phyloP scores from a whole-genome alignment of 495 filamentous ascomycete species.

The Aspergillus kassunensis region DNA sequence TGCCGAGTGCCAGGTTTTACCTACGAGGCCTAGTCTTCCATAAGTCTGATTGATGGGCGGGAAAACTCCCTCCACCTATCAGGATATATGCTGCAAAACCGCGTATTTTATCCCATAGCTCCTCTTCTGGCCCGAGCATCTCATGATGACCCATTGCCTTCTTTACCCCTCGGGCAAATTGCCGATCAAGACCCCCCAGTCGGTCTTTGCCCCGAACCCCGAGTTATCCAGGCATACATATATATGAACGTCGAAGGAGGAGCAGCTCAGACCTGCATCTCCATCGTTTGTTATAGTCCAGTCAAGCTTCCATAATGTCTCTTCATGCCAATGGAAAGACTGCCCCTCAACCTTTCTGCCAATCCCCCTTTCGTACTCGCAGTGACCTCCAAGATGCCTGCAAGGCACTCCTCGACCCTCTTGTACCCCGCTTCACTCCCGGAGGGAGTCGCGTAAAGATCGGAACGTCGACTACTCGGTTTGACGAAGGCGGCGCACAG shows the following conservation, averaged over 20 bases:
- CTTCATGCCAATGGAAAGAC: conserved; percentile 28
- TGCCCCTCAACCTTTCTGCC: conserved; percentile 27
- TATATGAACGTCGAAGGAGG: background rate
- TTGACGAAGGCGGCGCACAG: conserved; percentile 72
- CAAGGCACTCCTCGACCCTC: conserved; percentile 55
- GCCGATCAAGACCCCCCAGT: background rate
- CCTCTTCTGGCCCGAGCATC: background rate
- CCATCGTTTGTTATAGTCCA: background rate
- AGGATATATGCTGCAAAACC: background rate
- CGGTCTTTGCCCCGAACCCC: conserved; percentile 5
- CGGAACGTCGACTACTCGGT: conserved; percentile 63
- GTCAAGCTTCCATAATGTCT: conserved; percentile 22
- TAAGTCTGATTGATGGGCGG: background rate
- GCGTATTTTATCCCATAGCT: no score
- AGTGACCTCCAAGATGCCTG: conserved; percentile 56
- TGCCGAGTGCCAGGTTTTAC: no score
- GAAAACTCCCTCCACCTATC: conserved; percentile 7
- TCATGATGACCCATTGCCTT: background rate
- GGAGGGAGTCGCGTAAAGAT: conserved; percentile 52
- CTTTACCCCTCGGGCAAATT: background rate
- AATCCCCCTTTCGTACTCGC: conserved; percentile 34
- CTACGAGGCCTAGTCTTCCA: no score
- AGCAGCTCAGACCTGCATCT: background rate
- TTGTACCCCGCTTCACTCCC: conserved; percentile 61
- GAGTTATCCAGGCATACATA: conserved; percentile 1